A percentile compares a stretch with the other conserved stretches of the same genome.
Conservation (phyloP, 73 alveolate genomes). For the Paraurostyla sp. region DNA sequence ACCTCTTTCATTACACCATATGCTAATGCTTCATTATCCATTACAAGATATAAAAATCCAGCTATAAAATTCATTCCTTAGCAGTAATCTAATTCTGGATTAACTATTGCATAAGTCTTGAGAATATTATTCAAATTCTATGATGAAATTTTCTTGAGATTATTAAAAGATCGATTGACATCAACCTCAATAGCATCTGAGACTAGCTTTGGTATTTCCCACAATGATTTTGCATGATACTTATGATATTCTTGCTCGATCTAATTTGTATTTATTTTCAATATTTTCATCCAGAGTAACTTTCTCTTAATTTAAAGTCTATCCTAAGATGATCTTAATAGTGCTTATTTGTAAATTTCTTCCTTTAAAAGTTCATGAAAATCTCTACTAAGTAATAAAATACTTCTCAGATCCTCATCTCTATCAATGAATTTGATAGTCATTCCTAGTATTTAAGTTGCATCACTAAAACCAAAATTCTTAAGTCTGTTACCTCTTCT, state of each 20-base stretch:
- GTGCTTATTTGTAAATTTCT: constrained; percentile 34
- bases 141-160: constrained; percentile 33
- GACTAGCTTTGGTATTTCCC: constrained; percentile 20
- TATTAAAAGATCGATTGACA: constrained; percentile 71
- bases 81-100: constrained; percentile 94
- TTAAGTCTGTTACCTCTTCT: constrained; percentile 41
- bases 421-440: constrained; percentile 51
- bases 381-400: constrained; percentile 43
- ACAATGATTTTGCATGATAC: not conserved
- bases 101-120: constrained; percentile 89
- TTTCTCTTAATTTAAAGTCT: constrained; percentile 4
- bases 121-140: constrained; percentile 61
- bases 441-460: constrained; percentile 40
- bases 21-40: constrained; percentile 86
- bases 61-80: constrained; percentile 99
- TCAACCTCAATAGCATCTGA: constrained; percentile 72
- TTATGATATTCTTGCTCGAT: not conserved
- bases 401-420: constrained; percentile 56
- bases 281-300: constrained; percentile 19
- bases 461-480: constrained; percentile 11
- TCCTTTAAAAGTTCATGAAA: constrained; percentile 40
- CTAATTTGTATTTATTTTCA: constrained; percentile 1
- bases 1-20: constrained; percentile 87
- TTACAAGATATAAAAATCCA: constrained; percentile 89
- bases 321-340: constrained; percentile 34